Conservation (phyloP, 352 stramenopile species). For the Phytophthora hibernalis region DNA sequence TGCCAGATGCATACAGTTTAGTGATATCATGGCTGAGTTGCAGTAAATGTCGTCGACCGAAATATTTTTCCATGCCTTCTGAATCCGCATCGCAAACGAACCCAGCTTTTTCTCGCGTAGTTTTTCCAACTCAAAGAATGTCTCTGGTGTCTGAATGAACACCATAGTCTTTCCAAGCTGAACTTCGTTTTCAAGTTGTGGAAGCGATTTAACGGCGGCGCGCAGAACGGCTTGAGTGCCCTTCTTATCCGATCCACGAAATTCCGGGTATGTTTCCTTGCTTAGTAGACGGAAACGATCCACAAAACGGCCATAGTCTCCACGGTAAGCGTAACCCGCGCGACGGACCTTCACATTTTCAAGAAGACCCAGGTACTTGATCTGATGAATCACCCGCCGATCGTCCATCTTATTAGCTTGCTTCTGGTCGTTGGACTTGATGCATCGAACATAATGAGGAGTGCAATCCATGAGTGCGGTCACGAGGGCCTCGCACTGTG, state of each 20-base stretch:
- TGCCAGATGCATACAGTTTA: slow-evolving; percentile 82
- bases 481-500: slow-evolving; percentile 90
- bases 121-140: slow-evolving; percentile 91
- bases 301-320: slow-evolving; percentile 88
- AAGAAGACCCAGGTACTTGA: slow-evolving; percentile 88
- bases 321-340: slow-evolving; percentile 85
- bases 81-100: slow-evolving; percentile 80
- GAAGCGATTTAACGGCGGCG: slow-evolving; percentile 71
- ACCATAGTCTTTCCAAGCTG: slow-evolving; percentile 92
- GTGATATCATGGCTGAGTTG: slow-evolving; percentile 87
- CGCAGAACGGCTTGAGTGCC: slow-evolving; percentile 85
- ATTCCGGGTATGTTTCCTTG: slow-evolving; percentile 86
- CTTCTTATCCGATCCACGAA: slow-evolving; percentile 84
- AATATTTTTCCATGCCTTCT: slow-evolving; percentile 88
- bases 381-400: slow-evolving; percentile 86
- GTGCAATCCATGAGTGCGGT: slow-evolving; percentile 90
- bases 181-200: slow-evolving; percentile 80
- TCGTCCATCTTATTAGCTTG: slow-evolving; percentile 87
- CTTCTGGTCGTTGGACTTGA: slow-evolving; percentile 94
- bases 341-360: slow-evolving; percentile 91
- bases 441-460: slow-evolving; percentile 92
- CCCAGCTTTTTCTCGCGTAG: slow-evolving; percentile 84
- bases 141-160: slow-evolving; percentile 92
- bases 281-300: slow-evolving; percentile 86
- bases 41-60: slow-evolving; percentile 79